Evolutionary conservation across 2,329 filamentous ascomycete species (phyloP).

Genomic region (Macrophomina pseudophaseolina): DNA sequence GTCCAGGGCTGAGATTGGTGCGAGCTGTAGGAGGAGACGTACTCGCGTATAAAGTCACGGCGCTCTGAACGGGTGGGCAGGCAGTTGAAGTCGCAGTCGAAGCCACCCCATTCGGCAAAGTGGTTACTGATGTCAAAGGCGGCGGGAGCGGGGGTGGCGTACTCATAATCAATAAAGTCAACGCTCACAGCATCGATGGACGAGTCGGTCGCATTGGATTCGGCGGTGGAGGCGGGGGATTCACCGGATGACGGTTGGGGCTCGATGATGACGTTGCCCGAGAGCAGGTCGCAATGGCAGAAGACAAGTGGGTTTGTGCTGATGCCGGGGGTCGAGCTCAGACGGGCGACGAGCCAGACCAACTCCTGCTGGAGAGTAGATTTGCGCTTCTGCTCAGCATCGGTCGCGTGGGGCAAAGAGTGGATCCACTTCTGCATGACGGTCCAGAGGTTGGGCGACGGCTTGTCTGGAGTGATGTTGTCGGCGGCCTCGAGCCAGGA

Average conservation of each 20-base stretch:
- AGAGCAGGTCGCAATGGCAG: conserved; percentile 93
- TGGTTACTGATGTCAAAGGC: conserved; percentile 98
- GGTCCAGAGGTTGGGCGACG: conserved; percentile 88
- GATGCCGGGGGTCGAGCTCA: conserved; percentile 78
- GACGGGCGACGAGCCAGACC: conserved; percentile 68
- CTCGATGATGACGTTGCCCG: conserved; percentile 91
- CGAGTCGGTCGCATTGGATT: conserved; percentile 28
- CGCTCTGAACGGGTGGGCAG: conserved; percentile 80
- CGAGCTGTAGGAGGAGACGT: conserved; percentile 72
- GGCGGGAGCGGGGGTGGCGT: conserved; percentile 89
- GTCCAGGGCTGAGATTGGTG: conserved; percentile 39
- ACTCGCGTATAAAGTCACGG: conserved; percentile 80
- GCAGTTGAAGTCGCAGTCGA: conserved; percentile 87
- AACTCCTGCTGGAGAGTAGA: conserved; percentile 75
- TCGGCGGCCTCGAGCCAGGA: conserved; percentile 43
- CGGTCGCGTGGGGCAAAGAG: conserved; percentile 76
- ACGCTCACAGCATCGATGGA: conserved; percentile 56
- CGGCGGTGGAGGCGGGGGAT: conserved; percentile 36
- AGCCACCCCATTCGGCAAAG: conserved; percentile 97
- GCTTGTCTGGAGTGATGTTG: conserved; percentile 65
- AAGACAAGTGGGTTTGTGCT: conserved; percentile 77
- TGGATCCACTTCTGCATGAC: conserved; percentile 96
- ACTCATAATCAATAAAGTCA: conserved; percentile 96
- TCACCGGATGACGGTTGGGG: conserved; percentile 49
- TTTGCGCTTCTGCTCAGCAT: conserved; percentile 70